Conservation (phyloP, 768 basidiomycete species). For the Serendipita sp. region DNA sequence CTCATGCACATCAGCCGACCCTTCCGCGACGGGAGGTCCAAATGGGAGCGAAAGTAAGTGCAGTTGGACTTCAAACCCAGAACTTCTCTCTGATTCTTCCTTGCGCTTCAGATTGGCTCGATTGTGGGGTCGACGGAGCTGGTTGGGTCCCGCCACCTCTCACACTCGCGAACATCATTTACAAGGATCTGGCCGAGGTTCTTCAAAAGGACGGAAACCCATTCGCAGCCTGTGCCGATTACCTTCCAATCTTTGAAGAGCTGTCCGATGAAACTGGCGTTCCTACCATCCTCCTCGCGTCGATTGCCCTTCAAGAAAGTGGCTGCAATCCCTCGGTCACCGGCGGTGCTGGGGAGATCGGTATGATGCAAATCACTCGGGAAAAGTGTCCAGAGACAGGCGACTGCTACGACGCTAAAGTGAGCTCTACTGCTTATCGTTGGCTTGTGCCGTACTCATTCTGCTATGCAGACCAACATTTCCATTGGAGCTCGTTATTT, state of each 20-base stretch:
- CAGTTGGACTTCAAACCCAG: neutral
- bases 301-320: conserved; percentile 82
- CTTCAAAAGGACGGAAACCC: conserved; percentile 33
- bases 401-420: neutral
- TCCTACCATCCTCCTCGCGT: conserved; percentile 63
- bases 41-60: neutral
- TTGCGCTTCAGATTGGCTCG: conserved; percentile 37
- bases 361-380: conserved; percentile 57
- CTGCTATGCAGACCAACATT: neutral
- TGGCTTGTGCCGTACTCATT: neutral
- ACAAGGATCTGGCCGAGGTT: conserved; percentile 20
- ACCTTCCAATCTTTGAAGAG: conserved; percentile 35
- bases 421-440: neutral
- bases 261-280: conserved; percentile 18
- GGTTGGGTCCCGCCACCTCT: conserved; percentile 67
- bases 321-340: conserved; percentile 49
- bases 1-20: neutral
- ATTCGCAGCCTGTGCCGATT: conserved; percentile 43
- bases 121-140: conserved; percentile 45
- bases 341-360: conserved; percentile 55
- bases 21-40: neutral
- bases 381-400: conserved; percentile 32
- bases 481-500: conserved; percentile 3
- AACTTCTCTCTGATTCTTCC: neutral
- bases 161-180: conserved; percentile 28